phyloP scores from a whole-genome alignment of 192 early-diverging fungal genomes.

The Pecoramyces ruminantium region DNA sequence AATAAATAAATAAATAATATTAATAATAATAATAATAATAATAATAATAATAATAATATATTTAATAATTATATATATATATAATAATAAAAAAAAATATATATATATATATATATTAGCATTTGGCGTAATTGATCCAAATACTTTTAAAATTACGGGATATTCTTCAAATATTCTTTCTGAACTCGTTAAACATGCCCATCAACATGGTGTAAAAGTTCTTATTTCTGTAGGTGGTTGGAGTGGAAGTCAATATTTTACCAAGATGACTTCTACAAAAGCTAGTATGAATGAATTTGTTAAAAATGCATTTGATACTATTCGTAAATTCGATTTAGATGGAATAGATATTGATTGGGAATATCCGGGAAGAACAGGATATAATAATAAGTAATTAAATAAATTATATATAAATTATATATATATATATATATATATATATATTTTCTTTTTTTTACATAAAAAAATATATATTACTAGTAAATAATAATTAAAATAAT shows the following conservation, averaged over 20 bases:
- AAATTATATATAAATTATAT: too few relatives aligned
- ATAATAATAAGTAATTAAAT: background rate
- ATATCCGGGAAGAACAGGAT: conserved; percentile 43
- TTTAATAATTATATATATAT: too few relatives aligned
- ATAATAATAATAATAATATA: too few relatives aligned
- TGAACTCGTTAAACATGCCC: background rate
- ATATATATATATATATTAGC: background rate
- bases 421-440: too few relatives aligned
- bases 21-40: too few relatives aligned
- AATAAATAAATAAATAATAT: too few relatives aligned
- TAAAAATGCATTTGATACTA: background rate
- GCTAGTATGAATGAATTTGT: background rate
- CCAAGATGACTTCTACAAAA: background rate
- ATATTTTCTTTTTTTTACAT: too few relatives aligned
- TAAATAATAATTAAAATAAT: too few relatives aligned
- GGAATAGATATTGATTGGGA: conserved; percentile 66
- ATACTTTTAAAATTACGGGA: background rate
- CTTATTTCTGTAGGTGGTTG: conserved; percentile 53
- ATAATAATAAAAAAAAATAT: too few relatives aligned
- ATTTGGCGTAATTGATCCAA: background rate
- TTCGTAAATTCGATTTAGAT: conserved; percentile 14
- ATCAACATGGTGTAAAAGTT: conserved; percentile 20
- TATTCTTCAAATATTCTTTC: background rate
- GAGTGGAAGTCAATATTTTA: conserved; percentile 19
- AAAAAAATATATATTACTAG: too few relatives aligned